phyloP scores from a whole-genome alignment of 352 stramenopile genomes.

The Phytopythium ostracodes region DNA sequence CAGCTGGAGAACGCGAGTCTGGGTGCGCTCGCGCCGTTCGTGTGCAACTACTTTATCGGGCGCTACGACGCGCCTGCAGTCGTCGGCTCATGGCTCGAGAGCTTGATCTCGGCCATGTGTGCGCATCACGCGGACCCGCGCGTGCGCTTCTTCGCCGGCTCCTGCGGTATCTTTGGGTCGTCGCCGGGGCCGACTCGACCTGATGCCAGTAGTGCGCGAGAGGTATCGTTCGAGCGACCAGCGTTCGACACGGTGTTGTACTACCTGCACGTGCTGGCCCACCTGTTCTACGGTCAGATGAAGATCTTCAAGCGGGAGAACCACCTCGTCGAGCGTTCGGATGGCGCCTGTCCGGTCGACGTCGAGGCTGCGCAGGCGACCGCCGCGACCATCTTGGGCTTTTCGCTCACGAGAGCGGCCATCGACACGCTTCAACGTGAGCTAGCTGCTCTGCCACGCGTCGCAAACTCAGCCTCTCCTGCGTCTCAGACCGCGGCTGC shows the following conservation, averaged over 20 bases:
- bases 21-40: conserved; percentile 54
- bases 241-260: conserved; percentile 65
- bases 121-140: conserved; percentile 43
- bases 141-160: conserved; percentile 54
- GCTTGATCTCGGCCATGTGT: conserved; percentile 40
- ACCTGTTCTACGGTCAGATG: conserved; percentile 67
- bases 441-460: conserved; percentile 25
- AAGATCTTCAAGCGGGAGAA: conserved; percentile 62
- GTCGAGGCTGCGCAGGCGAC: conserved; percentile 24
- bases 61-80: conserved; percentile 45
- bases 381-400: conserved; percentile 38
- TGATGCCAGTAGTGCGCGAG: conserved; percentile 3
- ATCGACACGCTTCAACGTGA: conserved; percentile 30
- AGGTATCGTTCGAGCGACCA: conserved; percentile 6
- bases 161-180: conserved; percentile 23
- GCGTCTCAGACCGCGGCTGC: neutral
- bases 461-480: neutral
- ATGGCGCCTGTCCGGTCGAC: conserved; percentile 45
- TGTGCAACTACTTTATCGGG: conserved; percentile 64
- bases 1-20: conserved; percentile 52
- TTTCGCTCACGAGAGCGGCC: conserved; percentile 31
- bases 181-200: neutral
- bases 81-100: conserved; percentile 49
- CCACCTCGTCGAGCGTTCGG: conserved; percentile 46
- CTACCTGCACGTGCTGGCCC: conserved; percentile 55